Evolutionary conservation across 1,284 basidiomycete species (phyloP).

Genomic region (Trametes sp.): DNA sequence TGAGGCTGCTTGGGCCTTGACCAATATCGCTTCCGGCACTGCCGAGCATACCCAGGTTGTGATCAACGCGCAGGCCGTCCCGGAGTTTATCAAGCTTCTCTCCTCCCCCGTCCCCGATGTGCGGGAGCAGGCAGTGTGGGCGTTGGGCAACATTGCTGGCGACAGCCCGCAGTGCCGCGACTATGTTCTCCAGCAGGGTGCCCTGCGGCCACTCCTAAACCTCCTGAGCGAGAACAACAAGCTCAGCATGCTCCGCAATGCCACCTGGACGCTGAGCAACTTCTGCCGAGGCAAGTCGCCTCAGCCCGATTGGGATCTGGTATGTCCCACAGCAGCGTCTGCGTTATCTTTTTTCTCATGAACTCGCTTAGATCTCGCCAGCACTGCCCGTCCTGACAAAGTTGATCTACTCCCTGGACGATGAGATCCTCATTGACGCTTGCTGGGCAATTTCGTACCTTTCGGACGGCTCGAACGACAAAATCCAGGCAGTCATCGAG

Average conservation of each 20-base stretch:
- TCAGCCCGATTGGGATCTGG: conserved; percentile 94
- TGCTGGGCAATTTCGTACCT: conserved; percentile 99
- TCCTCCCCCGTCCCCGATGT: conserved; percentile 91
- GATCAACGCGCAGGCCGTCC: conserved; percentile 93
- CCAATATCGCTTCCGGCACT: conserved; percentile 99
- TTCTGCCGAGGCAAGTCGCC: conserved; percentile 97
- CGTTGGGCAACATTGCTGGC: conserved; percentile 95
- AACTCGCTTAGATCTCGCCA: conserved; percentile 83
- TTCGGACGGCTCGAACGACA: conserved; percentile 99
- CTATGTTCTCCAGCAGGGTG: conserved; percentile 84
- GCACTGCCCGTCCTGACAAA: conserved; percentile 97
- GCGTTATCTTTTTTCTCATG: background rate
- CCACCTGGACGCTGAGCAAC: conserved; percentile 98
- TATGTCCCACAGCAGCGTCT: conserved; percentile 47
- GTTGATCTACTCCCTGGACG: conserved; percentile 98
- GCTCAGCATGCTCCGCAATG: conserved; percentile 96
- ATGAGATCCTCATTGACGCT: conserved; percentile 99
- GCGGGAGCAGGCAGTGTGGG: conserved; percentile 97
- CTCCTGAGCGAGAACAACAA: conserved; percentile 90
- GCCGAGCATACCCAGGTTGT: conserved; percentile 99
- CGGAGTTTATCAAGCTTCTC: conserved; percentile 96
- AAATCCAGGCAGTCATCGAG: conserved; percentile 99
- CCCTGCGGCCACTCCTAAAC: conserved; percentile 74
- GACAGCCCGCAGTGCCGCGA: conserved; percentile 95
- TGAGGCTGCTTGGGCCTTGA: conserved; percentile 99